A percentile compares a stretch with the other conserved stretches of the same genome.
Conservation (phyloP, 495 filamentous ascomycete genomes). For the Penicillium cosmopolitanum region DNA sequence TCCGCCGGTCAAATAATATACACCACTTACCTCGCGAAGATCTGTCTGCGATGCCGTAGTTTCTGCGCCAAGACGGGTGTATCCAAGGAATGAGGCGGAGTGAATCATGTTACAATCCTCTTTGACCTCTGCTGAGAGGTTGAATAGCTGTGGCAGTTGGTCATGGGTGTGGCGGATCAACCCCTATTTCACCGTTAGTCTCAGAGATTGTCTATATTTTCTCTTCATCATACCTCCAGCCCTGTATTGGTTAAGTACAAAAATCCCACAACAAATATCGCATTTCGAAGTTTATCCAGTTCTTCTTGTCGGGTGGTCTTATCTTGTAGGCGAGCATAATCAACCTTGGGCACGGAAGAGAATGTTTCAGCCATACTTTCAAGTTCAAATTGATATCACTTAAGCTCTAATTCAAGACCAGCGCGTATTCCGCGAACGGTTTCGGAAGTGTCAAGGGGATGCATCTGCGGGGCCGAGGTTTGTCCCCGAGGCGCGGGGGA, state of each 20-base stretch:
- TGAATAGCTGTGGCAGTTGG: constrained; percentile 78
- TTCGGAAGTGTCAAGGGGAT: not conserved
- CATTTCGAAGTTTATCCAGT: constrained; percentile 70
- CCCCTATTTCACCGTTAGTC: constrained; percentile 48
- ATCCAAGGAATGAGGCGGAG: constrained; percentile 59
- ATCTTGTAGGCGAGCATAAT: constrained; percentile 67
- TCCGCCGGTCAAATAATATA: not conserved
- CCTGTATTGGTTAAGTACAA: constrained; percentile 89
- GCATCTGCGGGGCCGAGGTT: no score
- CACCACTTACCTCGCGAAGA: constrained; percentile 38
- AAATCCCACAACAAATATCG: constrained; percentile 89
- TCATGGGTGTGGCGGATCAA: constrained; percentile 70
- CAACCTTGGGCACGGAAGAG: constrained; percentile 74
- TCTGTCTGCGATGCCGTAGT: constrained; percentile 49
- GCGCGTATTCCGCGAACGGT: not conserved
- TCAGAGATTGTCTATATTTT: not conserved
- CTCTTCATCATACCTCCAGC: constrained; percentile 52
- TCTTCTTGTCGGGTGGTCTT: constrained; percentile 73
- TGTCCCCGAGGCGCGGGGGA: no score
- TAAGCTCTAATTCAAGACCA: not conserved
- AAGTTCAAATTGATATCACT: not conserved
- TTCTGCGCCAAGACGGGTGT: constrained; percentile 53
- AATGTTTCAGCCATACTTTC: constrained; percentile 53
- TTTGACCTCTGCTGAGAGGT: constrained; percentile 75
- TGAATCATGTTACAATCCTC: constrained; percentile 87